Percentiles rank a stretch among this genome's conserved stretches.
Conservation (phyloP, 1,139 yeast genomes). For the Oligophagozyma castellii region DNA sequence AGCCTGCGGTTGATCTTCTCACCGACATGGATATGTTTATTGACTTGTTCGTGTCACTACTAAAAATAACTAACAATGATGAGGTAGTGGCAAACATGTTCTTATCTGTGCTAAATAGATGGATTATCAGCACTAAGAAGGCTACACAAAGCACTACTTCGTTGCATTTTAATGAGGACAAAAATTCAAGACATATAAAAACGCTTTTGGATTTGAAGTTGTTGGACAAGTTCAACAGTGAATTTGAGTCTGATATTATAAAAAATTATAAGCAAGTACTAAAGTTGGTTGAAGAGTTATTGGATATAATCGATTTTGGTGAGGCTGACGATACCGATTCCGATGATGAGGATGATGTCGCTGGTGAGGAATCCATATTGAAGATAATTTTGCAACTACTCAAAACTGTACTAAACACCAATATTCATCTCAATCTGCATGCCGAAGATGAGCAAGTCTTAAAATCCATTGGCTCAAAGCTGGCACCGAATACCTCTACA, state of each 20-base stretch:
- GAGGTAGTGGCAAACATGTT: constrained; percentile 37
- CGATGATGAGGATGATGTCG: constrained; percentile 34
- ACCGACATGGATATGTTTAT: constrained; percentile 40
- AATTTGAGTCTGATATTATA: constrained; percentile 47
- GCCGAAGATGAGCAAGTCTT: constrained; percentile 4
- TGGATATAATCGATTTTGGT: constrained; percentile 22
- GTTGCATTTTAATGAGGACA: not conserved
- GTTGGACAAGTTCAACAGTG: constrained; percentile 47
- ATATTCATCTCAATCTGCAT: constrained; percentile 9
- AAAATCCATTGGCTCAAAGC: constrained; percentile 7
- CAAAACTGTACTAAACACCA: constrained; percentile 19
- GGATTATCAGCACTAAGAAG: constrained; percentile 32
- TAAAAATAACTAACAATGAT: constrained; percentile 41
- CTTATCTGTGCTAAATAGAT: constrained; percentile 38
- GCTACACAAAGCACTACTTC: constrained; percentile 1
- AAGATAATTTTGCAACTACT: constrained; percentile 29
- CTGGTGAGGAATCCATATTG: constrained; percentile 20
- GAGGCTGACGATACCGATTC: constrained; percentile 27
- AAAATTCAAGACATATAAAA: too few relatives aligned
- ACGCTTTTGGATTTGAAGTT: constrained; percentile 49
- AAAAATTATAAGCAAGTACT: constrained; percentile 50
- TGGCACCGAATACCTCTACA: constrained; percentile 2
- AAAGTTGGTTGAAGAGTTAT: constrained; percentile 38
- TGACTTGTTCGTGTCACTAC: constrained; percentile 32
- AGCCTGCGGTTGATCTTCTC: constrained; percentile 21